Base-by-base conservation (phyloP, 345 rosid species). In the Populus alba region DNA sequence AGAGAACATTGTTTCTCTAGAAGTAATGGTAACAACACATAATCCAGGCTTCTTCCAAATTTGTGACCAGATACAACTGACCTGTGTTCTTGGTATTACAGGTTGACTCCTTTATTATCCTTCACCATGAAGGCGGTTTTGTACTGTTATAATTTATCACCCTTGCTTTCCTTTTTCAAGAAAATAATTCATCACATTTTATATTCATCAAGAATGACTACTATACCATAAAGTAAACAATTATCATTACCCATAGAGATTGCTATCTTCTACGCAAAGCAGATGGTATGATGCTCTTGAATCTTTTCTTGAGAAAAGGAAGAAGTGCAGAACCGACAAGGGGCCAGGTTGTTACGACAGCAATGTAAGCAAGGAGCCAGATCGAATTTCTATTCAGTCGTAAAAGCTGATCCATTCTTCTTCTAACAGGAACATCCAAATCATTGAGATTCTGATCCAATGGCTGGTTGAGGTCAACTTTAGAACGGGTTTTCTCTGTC, bases 321-420 rank as follows among this genome's bases (percentile, higher is more conserved):
- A 62, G 31, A 39, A 86, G 75, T 51, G 84, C 80, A 33, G 87
- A 78, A n/a, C 89, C 89, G 22, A 83, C 70, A 43, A 85, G 77
- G 1, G 89, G 89, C 91, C 87, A 83, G 31, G 88, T 83, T 31
- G 86, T 86, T 39, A 78, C 45, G 20, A 86, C 37, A 70, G 89
- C 86, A 70, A 77, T 47, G 62, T 61, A 77, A 68, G 82, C 85
- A 29, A 86, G 83, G 20, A 88, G 79, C 86, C 91, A 86, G 61
- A 86, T 57, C 2, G 88, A 86, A 29, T 62, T 79, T 75, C 75
- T 80, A 77, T 77, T 78, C 20, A 66, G 75, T 27, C 85, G 72
- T 1, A 80, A 68, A 22, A 86, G 83, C 73, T 85, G 85, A 75
- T 73, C 76, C 1, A 85, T 23, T 13, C 20, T 45, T 77, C 80